Evolutionary conservation across 345 rosid species (phyloP).

Genomic region (Noccaea bulbosa): DNA sequence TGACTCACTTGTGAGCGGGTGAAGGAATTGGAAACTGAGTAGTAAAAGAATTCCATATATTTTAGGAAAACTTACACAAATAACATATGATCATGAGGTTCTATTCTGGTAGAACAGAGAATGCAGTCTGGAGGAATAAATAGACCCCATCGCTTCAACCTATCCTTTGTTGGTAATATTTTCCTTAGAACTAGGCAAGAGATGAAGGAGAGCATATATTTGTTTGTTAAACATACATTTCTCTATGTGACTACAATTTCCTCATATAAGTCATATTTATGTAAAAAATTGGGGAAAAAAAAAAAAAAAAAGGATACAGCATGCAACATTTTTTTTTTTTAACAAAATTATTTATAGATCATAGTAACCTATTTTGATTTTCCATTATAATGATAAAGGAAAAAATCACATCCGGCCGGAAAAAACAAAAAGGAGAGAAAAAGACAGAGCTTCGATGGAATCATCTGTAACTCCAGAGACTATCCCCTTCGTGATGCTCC

Average conservation of each 20-base stretch:
- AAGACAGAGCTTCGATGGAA: background rate
- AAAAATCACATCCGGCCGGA: background rate
- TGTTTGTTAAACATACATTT: background rate
- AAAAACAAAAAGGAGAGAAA: background rate
- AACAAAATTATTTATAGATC: background rate
- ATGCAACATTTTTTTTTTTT: background rate
- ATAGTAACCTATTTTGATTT: slow-evolving; percentile 22
- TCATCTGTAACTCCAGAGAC: slow-evolving; percentile 60
- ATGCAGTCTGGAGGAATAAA: too few relatives aligned
- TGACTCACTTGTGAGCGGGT: too few relatives aligned
- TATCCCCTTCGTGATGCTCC: slow-evolving; percentile 56
- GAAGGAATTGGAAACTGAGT: too few relatives aligned
- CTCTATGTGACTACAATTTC: background rate
- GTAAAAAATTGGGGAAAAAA: background rate
- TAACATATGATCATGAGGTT: too few relatives aligned
- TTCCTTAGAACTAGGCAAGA: too few relatives aligned
- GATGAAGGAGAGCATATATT: too few relatives aligned
- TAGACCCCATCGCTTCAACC: too few relatives aligned
- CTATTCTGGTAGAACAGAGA: too few relatives aligned
- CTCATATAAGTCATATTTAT: background rate
- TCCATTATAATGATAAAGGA: background rate
- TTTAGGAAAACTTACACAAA: too few relatives aligned
- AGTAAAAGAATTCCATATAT: too few relatives aligned
- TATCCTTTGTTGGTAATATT: too few relatives aligned
- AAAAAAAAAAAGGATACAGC: background rate